Conservation (phyloP, 345 rosid genomes). For the Rhizophora apiculata region DNA sequence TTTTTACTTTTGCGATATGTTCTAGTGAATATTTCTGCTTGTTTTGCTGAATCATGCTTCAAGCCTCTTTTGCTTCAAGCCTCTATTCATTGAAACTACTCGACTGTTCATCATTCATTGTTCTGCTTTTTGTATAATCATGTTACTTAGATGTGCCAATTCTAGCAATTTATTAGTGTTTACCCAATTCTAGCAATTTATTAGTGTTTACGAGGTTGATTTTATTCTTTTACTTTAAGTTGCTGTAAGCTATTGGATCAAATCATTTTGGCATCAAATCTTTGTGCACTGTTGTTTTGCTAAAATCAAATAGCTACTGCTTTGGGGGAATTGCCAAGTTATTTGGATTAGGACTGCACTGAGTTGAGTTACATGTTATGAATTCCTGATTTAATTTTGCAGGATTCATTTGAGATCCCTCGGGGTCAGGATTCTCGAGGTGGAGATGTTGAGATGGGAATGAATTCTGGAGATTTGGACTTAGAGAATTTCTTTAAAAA, state of each 20-base stretch:
- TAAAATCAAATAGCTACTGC: neutral
- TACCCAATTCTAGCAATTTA: no score
- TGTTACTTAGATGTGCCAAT: neutral
- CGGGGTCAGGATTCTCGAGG: constrained; percentile 62
- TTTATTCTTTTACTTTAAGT: neutral
- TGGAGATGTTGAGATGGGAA: constrained; percentile 70
- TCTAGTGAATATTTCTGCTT: neutral
- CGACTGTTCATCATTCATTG: neutral
- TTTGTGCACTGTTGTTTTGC: constrained; percentile 1
- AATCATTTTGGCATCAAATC: no score
- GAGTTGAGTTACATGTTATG: constrained; percentile 1
- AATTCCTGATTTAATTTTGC: constrained; percentile 23
- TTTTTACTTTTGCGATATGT: neutral
- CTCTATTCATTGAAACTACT: neutral
- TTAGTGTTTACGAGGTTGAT: neutral
- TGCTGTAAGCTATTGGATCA: neutral
- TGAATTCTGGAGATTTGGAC: constrained; percentile 69
- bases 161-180: no score
- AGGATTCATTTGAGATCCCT: constrained; percentile 82
- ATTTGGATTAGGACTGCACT: neutral
- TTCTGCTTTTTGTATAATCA: neutral
- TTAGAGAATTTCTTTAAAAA: constrained; percentile 83
- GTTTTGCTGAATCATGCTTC: neutral
- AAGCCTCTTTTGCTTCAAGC: neutral
- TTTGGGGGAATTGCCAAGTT: neutral